These are phyloP conservation scores for Aureobasidium sp. DNA, from an alignment of 2,329 filamentous ascomycete species.

Conservation along the genomic window DNA sequence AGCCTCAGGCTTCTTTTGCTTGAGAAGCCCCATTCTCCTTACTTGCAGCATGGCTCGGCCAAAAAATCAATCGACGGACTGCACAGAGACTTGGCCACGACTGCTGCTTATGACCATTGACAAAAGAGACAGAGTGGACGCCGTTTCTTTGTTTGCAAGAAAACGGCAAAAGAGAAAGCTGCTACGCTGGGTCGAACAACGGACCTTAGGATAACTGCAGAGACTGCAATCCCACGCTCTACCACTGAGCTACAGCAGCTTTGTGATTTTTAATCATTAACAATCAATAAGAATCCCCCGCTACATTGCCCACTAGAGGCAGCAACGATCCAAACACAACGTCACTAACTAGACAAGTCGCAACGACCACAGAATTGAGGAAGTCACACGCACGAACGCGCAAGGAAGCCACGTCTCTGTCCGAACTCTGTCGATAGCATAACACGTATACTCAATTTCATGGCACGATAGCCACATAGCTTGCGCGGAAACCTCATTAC, in stretches of 20 bases:
- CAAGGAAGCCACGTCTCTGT: background rate
- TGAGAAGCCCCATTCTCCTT: background rate
- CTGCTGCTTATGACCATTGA: background rate
- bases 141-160: background rate
- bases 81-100: background rate
- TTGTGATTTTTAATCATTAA: background rate
- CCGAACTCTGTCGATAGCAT: background rate
- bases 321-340: background rate
- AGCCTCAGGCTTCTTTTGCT: background rate
- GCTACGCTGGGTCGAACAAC: conserved; percentile 12
- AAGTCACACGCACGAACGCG: background rate
- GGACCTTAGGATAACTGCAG: conserved; percentile 11
- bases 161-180: background rate
- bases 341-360: background rate
- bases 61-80: no score
- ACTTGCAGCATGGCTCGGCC: background rate
- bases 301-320: background rate
- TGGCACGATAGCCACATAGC: background rate
- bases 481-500: background rate
- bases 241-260: conserved; percentile 12
- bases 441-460: background rate
- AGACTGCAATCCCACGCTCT: conserved; percentile 11
- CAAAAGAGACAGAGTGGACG: background rate
- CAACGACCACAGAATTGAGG: background rate
- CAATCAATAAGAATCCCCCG: background rate